Percentiles rank a stretch among this genome's conserved stretches.
These are phyloP conservation scores for Botryotinia globosa DNA, from an alignment of 2,329 filamentous ascomycete species.

Conservation along the genomic window DNA sequence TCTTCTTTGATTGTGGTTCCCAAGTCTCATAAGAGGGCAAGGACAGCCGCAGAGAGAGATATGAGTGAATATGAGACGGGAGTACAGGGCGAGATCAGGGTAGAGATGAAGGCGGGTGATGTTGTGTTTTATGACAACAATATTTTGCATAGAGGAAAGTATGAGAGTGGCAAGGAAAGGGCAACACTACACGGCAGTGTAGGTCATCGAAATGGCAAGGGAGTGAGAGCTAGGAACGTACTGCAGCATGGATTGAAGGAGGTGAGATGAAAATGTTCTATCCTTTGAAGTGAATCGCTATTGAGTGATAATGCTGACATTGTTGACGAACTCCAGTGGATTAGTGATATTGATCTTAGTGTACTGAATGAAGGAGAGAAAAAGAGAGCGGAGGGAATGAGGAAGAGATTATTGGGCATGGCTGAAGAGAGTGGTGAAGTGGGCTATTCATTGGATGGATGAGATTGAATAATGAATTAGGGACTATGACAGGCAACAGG, in stretches of 20 bases:
- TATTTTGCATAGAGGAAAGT: constrained; percentile 73
- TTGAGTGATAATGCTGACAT: not conserved
- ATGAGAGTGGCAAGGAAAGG: constrained; percentile 56
- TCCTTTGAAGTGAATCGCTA: not conserved
- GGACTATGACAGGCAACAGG: not conserved
- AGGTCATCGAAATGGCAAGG: constrained; percentile 56
- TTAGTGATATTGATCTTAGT: constrained; percentile 56
- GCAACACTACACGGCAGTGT: constrained; percentile 73
- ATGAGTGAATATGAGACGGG: constrained; percentile 62
- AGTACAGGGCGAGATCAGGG: constrained; percentile 62
- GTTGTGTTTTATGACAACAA: constrained; percentile 89
- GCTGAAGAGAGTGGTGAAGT: constrained; percentile 59
- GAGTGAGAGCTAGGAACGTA: constrained; percentile 64
- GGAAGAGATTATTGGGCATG: constrained; percentile 58
- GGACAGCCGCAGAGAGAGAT: constrained; percentile 66
- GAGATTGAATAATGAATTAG: constrained; percentile 1
- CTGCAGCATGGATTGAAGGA: constrained; percentile 69
- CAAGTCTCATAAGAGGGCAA: constrained; percentile 67
- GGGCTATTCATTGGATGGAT: constrained; percentile 60
- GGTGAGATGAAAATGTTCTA: constrained; percentile 1
- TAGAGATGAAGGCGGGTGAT: constrained; percentile 69
- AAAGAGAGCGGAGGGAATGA: constrained; percentile 60
- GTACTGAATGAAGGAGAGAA: constrained; percentile 42
- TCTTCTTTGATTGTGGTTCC: constrained; percentile 72
- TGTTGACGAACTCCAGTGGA: constrained; percentile 46